Base-by-base conservation (phyloP, 148 eudicot genomes). In the Rhododendron henanense region DNA sequence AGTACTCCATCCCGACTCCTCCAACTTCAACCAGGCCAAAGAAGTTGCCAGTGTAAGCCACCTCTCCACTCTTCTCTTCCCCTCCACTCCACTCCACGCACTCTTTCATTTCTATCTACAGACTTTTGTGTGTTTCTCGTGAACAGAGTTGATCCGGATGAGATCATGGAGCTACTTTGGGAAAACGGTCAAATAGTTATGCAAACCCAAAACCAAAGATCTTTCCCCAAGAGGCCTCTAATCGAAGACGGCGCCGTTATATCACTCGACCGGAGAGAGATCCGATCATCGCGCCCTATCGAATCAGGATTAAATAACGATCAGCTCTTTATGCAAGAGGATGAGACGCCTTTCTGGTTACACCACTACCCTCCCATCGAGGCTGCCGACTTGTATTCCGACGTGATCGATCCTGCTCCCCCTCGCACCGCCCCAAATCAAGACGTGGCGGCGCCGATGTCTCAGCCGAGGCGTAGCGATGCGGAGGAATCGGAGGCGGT, bases 81-180 rank as follows among this genome's bases (percentile, higher is more conserved):
- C 2, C 35, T 33, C 10, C 28, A 4, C 21, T 55, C 59, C 10
- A 1, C 11, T 4, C 6, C 9, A 1, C 25, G 25, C 45, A 11
- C 61, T 55, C 61, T 61, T 23, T n/a, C 69, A 7, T 63, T n/a
- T 23, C 28, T 23, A 47, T 47, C 50, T 5, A 63, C 13, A n/a
- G 55, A 55, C 18, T 13, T 53, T 16, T 59, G 65, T 59, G 8
- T n/a, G 8, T n/a, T n/a, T 65, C 73, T 65, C 10, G 31, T 65
- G 73, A 65, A 65, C 33, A 65, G 31, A n/a, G 5, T 4, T 9
- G 73, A 9, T 65, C 31, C 9, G 90, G 90, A 76, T 1, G 92
- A 89, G 3, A 86, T 93, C 67, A 88, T 88, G 92, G 96, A 95
- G 88, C 85, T 95, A 15, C 69, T 93, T 18, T 93, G 96, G 93